Conservation (phyloP, 176 grass and related monocot species). For the Puccinellia tenuiflora region DNA sequence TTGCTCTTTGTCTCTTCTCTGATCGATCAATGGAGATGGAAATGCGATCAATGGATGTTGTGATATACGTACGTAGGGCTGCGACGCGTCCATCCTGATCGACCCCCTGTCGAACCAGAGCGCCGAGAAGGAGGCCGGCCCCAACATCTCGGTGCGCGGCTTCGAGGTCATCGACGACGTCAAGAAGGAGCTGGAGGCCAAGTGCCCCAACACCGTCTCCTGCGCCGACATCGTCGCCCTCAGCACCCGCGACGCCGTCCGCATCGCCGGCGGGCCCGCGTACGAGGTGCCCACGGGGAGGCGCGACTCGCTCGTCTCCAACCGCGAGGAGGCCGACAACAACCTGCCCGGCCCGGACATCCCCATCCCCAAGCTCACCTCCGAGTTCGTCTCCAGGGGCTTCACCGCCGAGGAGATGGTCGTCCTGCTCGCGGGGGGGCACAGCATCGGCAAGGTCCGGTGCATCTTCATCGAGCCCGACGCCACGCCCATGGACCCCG, state of each 20-base stretch:
- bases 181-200: constrained; percentile 49
- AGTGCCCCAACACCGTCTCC: constrained; percentile 55
- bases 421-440: constrained; percentile 52
- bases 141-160: constrained; percentile 56
- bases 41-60: too few species aligned
- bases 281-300: constrained; percentile 42
- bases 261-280: constrained; percentile 33
- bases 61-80: too few species aligned
- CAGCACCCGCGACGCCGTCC: constrained; percentile 28
- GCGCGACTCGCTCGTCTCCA: constrained; percentile 45
- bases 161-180: constrained; percentile 61
- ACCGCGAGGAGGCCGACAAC: constrained; percentile 37
- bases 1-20: too few species aligned
- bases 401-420: constrained; percentile 45
- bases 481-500: constrained; percentile 32
- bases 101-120: constrained; percentile 47
- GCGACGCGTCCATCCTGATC: constrained; percentile 73
- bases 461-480: constrained; percentile 58
- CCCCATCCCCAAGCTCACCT: constrained; percentile 18
- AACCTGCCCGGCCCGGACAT: constrained; percentile 44
- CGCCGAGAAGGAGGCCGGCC: constrained; percentile 48
- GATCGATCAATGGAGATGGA: neutral
- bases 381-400: constrained; percentile 30
- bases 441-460: constrained; percentile 48
- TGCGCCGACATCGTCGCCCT: constrained; percentile 63